These are phyloP conservation scores for Ocimum tenuiflorum DNA, from an alignment of 257 asterid genomes.

Conservation along the genomic window DNA sequence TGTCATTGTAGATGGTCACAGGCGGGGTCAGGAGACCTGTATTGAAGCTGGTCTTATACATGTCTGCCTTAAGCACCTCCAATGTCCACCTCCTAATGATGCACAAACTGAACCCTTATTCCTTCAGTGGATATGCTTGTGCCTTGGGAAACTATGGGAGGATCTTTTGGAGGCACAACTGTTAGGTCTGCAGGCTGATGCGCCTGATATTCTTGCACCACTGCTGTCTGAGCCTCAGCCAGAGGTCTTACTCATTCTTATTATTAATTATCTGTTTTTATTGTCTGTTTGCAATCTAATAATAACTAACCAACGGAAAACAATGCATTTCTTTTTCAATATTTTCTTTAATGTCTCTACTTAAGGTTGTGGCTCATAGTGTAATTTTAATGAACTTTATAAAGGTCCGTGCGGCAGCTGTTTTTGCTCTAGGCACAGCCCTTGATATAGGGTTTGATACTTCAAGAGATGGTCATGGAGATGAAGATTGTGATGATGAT, in stretches of 20 bases:
- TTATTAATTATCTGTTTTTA: neutral
- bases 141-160: conserved; percentile 96
- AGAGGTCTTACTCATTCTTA: conserved; percentile 50
- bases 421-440: conserved; percentile 79
- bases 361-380: conserved; percentile 19
- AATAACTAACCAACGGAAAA: neutral
- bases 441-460: conserved; percentile 78
- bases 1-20: conserved; percentile 93
- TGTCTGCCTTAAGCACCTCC: conserved; percentile 84
- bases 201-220: conserved; percentile 72
- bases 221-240: conserved; percentile 95
- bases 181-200: conserved; percentile 78
- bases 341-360: neutral
- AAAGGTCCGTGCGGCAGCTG: conserved; percentile 95
- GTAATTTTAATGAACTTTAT: conserved; percentile 13
- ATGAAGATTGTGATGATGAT: conserved; percentile 80
- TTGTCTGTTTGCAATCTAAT: neutral
- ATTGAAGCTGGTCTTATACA: conserved; percentile 71
- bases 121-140: conserved; percentile 97
- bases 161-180: conserved; percentile 84
- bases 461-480: conserved; percentile 73
- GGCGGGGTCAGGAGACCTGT: conserved; percentile 92
- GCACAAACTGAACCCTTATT: conserved; percentile 82
- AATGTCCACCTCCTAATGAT: conserved; percentile 63
- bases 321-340: neutral